Evolutionary conservation across 2,329 filamentous ascomycete genomes (phyloP), one percentile per base, ranked within the genome.

Genomic region (Chaetomiaceae sp.): DNA sequence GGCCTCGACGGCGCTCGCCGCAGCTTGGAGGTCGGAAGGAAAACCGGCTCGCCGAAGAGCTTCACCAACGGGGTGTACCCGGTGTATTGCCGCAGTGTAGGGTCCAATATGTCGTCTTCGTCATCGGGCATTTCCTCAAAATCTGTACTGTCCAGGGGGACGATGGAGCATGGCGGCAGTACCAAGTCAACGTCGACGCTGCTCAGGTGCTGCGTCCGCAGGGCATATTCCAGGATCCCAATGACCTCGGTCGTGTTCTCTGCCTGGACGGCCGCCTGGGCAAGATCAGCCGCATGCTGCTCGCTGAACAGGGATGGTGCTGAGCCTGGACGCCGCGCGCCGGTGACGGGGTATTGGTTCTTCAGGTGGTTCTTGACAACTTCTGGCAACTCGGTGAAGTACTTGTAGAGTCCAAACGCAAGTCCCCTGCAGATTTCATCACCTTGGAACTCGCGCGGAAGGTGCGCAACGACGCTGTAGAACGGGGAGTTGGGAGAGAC

Each of bases 361-460:
- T 77, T 82, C 68, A 95, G 79, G 56, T 83, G 79, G 63, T 77
- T 77, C 75, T 90, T 95, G 66, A 90, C 85, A 33, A 80, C 75
- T 50, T 87, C 81, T 20, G 91, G 84, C 48, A 99, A 77, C 71
- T 97, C 92, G 56, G 82, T 80, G 67, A 96, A 97, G 76, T 96
- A 99, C 69, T 95, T 96, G 75, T 86, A 87, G 61, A 99, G 77
- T 52, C 89, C 90, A 70, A 97, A 95, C 43, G 92, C 94, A 51
- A 99, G 79, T 16, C 87, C 94, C 41, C 94, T 85, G 71, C 87
- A 95, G 59, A 95, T 79, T 70, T 97, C 92, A 68, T 97, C 92
- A 64, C 92, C 92, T 74, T 97, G 94, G 70, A 91, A 90, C 67
- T 96, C 92, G 66, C 90, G 86, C 37, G 94, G 90, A 38, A 99